phyloP scores from a whole-genome alignment of 2,329 filamentous ascomycete species.

The Rhynchosporium graminicola region DNA sequence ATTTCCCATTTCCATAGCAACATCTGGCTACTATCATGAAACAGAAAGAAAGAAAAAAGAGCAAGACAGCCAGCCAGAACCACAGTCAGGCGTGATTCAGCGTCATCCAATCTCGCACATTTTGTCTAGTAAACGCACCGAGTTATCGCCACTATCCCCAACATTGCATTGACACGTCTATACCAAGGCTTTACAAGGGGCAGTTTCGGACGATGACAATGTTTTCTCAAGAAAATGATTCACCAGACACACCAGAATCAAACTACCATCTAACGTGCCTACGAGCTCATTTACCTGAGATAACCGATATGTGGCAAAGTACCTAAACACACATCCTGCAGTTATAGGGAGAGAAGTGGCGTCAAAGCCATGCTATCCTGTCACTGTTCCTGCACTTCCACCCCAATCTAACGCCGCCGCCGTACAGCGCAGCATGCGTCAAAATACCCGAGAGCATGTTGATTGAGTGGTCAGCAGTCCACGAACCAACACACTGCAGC shows the following conservation, averaged over 20 bases:
- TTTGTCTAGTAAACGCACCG: not conserved
- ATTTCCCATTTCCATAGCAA: too few relatives aligned
- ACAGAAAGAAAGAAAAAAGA: not conserved
- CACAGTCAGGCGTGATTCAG: not conserved
- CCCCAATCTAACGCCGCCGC: not conserved
- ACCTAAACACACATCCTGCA: slow-evolving; percentile 5
- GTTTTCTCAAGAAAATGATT: too few relatives aligned
- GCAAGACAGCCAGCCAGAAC: not conserved
- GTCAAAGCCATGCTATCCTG: not conserved
- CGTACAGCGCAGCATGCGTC: slow-evolving; percentile 26
- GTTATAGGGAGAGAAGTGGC: not conserved
- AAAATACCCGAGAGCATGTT: slow-evolving; percentile 21
- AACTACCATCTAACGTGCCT: not conserved
- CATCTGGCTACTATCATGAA: too few relatives aligned
- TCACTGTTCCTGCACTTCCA: not conserved
- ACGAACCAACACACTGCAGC: not conserved
- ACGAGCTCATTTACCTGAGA: slow-evolving; percentile 7
- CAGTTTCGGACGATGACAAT: too few relatives aligned
- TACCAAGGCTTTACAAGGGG: too few relatives aligned
- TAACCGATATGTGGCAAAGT: not conserved
- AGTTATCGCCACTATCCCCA: not conserved
- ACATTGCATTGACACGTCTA: not conserved
- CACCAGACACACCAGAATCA: not conserved
- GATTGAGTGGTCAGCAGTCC: slow-evolving; percentile 27
- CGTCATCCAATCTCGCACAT: not conserved